phyloP scores from a whole-genome alignment of 345 rosid species.

The Salix viminalis region DNA sequence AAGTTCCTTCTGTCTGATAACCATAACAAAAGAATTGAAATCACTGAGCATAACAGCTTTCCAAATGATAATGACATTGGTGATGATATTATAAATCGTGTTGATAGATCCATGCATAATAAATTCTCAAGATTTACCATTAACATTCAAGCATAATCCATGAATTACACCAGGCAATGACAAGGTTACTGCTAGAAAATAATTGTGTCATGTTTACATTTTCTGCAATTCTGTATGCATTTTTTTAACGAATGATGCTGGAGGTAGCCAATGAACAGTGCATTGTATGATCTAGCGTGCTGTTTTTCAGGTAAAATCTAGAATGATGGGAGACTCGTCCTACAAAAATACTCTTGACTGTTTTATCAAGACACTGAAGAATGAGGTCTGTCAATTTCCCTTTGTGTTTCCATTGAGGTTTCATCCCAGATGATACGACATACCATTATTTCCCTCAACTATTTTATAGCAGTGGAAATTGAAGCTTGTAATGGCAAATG shows the following conservation, averaged over 20 bases:
- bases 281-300: neutral
- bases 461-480: neutral
- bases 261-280: neutral
- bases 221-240: neutral
- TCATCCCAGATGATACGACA: neutral
- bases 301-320: slow-evolving; percentile 79
- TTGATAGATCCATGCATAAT: neutral
- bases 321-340: slow-evolving; percentile 98
- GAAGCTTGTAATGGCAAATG: neutral
- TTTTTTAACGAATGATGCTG: neutral
- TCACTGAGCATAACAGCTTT: neutral
- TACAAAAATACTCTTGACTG: slow-evolving; percentile 93
- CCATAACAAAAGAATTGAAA: neutral
- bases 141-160: neutral
- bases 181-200: neutral
- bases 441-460: neutral
- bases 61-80: neutral
- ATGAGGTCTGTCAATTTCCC: slow-evolving; percentile 51
- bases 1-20: no score
- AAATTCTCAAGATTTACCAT: neutral
- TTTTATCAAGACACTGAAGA: slow-evolving; percentile 81
- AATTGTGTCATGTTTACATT: neutral
- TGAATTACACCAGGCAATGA: neutral
- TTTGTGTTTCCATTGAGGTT: neutral
- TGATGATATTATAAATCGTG: neutral